Conservation (phyloP, 2,329 filamentous ascomycete genomes). For the Aplosporella prunicola region DNA sequence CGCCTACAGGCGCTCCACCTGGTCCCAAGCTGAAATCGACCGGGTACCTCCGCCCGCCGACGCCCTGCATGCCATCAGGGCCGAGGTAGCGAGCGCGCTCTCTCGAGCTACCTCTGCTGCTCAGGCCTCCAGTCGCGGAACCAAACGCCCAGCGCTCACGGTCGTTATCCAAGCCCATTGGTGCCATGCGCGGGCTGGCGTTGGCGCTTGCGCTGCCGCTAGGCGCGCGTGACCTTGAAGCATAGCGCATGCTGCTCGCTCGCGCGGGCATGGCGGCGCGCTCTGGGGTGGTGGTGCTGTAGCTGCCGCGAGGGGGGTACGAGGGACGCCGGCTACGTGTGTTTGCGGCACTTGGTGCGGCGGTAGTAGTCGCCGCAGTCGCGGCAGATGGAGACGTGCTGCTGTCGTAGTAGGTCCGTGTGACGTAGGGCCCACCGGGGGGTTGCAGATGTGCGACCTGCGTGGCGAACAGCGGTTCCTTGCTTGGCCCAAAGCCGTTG, state of each 20-base stretch:
- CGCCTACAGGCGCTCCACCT: background rate
- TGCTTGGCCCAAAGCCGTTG: constrained; percentile 34
- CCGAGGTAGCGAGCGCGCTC: background rate
- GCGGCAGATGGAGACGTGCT: background rate
- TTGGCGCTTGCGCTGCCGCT: too few relatives aligned
- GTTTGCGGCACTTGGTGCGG: background rate
- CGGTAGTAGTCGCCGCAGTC: constrained; percentile 5
- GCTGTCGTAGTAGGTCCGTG: background rate
- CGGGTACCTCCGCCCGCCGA: constrained; percentile 13
- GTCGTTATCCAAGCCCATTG: constrained; percentile 3
- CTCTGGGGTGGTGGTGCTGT: background rate
- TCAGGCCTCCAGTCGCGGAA: background rate
- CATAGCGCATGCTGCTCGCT: constrained; percentile 6
- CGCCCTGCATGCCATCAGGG: constrained; percentile 9
- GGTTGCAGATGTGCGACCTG: constrained; percentile 33
- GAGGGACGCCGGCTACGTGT: constrained; percentile 1
- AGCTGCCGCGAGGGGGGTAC: constrained; percentile 4
- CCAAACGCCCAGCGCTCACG: constrained; percentile 6
- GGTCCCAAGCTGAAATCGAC: constrained; percentile 2
- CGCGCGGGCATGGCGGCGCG: background rate
- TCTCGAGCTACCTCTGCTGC: constrained; percentile 1
- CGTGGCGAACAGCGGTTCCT: constrained; percentile 38
- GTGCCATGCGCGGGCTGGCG: constrained; percentile 1
- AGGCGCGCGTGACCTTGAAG: too few relatives aligned
- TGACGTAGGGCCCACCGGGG: constrained; percentile 10